Conservation (phyloP, 257 asterid species). For the Knoxia roxburghii region DNA sequence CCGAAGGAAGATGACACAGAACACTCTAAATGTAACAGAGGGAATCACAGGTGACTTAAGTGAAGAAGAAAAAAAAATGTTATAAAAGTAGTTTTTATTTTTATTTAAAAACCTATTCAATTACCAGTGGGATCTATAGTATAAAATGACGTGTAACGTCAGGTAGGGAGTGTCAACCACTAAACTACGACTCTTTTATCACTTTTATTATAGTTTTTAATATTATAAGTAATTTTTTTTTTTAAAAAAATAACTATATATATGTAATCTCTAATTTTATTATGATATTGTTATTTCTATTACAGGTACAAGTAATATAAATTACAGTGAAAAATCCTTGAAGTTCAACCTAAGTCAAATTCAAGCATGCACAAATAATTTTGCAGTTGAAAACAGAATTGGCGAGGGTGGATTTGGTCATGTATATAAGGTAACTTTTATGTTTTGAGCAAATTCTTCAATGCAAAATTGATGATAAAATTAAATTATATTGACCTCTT, state of each 20-base stretch:
- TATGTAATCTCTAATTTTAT: no score
- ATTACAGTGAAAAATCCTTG: neutral
- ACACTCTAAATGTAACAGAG: neutral
- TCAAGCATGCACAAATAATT: slow-evolving; percentile 18
- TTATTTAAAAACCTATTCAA: no score
- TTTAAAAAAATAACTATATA: no score
- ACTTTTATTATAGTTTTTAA: no score
- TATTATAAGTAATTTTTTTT: no score
- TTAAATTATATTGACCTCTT: no score
- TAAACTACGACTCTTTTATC: no score
- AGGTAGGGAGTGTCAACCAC: no score
- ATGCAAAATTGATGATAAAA: neutral
- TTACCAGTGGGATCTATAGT: no score
- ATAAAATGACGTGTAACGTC: no score
- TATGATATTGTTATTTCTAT: neutral
- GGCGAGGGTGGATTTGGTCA: slow-evolving; percentile 23
- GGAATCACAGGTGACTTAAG: slow-evolving; percentile 7
- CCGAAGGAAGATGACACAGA: neutral
- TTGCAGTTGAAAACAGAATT: slow-evolving; percentile 11
- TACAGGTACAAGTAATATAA: neutral
- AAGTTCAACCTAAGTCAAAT: slow-evolving; percentile 4
- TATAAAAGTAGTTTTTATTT: neutral
- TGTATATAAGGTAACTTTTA: slow-evolving; percentile 20
- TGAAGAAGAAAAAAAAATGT: neutral
- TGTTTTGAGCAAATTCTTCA: no score